These are phyloP conservation scores for Erysimum pusillum DNA, from an alignment of 441 rosid genomes.

Conservation along the genomic window DNA sequence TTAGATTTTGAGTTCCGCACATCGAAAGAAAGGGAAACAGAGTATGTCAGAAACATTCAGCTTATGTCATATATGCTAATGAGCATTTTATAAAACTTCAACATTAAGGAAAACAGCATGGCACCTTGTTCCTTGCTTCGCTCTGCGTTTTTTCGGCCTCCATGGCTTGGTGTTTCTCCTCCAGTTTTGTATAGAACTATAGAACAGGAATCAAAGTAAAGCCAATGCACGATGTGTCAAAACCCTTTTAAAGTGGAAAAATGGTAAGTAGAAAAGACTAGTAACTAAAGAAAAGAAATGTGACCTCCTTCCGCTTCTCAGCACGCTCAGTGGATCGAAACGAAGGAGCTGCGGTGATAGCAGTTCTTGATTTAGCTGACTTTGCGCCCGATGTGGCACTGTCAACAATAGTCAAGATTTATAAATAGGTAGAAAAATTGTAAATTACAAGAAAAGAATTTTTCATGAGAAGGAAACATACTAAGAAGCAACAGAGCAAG, in stretches of 20 bases:
- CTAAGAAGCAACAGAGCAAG: constrained; percentile 76
- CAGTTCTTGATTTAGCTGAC: constrained; percentile 56
- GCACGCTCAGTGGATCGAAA: constrained; percentile 86
- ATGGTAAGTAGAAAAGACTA: constrained; percentile 2
- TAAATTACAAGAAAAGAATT: constrained; percentile 37
- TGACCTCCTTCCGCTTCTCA: constrained; percentile 89
- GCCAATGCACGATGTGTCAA: constrained; percentile 2
- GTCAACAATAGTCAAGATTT: constrained; percentile 49
- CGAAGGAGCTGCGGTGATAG: constrained; percentile 64
- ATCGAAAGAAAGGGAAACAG: constrained; percentile 2
- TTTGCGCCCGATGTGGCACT: constrained; percentile 64
- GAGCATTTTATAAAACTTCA: neutral
- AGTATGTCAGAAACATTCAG: constrained; percentile 21
- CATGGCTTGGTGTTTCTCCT: constrained; percentile 88
- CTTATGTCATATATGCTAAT: constrained; percentile 4
- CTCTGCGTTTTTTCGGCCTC: constrained; percentile 88
- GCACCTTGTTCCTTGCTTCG: constrained; percentile 84
- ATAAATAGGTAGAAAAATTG: neutral
- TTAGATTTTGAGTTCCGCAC: neutral
- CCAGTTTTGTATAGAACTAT: constrained; percentile 85
- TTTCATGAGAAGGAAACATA: constrained; percentile 46
- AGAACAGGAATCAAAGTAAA: constrained; percentile 40
- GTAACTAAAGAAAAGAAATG: neutral
- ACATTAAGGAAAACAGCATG: neutral
- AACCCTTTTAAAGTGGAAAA: neutral